Evolutionary conservation across 1,284 basidiomycete genomes (phyloP), one percentile per base, ranked within the genome.

Genomic region (Rhodotorula sp.): DNA sequence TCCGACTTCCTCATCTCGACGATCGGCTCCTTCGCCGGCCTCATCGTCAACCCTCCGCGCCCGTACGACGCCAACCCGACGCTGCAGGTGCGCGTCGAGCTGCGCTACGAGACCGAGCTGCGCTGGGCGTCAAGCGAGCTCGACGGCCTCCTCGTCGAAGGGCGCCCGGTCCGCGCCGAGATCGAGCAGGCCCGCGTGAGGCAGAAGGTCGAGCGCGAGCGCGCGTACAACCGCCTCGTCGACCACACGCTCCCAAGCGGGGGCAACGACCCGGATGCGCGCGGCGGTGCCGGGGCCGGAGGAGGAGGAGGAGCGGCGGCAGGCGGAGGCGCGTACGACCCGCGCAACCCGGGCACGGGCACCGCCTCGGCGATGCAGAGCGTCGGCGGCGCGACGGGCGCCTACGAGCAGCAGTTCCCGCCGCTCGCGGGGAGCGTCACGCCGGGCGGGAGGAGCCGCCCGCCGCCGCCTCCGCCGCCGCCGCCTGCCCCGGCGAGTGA

Each of bases 1-100:
- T 65, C 62, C 62, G 70, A 71, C 60, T 71, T 71, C 54, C 55
- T 71, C 53, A 71, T 71, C 50, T 61, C 62, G 27, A 67, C 66
- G 7, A 71, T 71, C 58, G 70, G 70, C 21, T 62, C 66, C 7
- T 71, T 71, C 62, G 66, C 70, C 8, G 70, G 70, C 45, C 48
- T 71, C 1, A 49, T 55, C 53, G 70, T 71, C 27, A n/a, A 41
- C 55, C 66, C 46, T 25, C 53, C 61, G 14, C 44, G 41, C n/a
- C 10, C 42, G 17, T 63, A 34, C 52, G 16, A 25, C 16, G 61
- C 45, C 44, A 45, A 44, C 46, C 3, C 19, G 9, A 17, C 48
- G 5, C 58, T 65, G 12, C n/a, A 41, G 13, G 66, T 71, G 17
- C 52, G 53, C 23, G 66, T 71, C 62, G 70, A 71, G 54, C 34